Evolutionary conservation across 192 early-diverging fungal genomes (phyloP).

Genomic region (Backusella morwellensis): DNA sequence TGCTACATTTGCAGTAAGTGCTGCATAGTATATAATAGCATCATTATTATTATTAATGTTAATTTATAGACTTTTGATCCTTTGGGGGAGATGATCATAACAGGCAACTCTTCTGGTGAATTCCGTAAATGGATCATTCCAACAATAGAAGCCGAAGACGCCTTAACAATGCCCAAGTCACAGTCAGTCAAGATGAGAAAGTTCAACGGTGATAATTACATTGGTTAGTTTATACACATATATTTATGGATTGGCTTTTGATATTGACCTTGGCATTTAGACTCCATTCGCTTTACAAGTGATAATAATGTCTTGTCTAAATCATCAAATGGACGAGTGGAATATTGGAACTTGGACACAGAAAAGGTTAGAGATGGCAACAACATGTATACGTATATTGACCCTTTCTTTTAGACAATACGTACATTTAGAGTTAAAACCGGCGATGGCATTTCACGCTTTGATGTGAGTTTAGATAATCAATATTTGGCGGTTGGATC

Average conservation of each 20-base stretch:
- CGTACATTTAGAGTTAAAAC: slow-evolving; percentile 37
- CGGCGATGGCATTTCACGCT: slow-evolving; percentile 47
- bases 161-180: slow-evolving; percentile 22
- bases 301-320: slow-evolving; percentile 68
- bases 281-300: slow-evolving; percentile 67
- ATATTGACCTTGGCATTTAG: slow-evolving; percentile 29
- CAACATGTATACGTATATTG: neutral
- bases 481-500: slow-evolving; percentile 74
- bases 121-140: slow-evolving; percentile 57
- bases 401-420: slow-evolving; percentile 25
- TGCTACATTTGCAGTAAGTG: slow-evolving; percentile 55
- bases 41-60: neutral
- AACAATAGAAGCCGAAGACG: slow-evolving; percentile 25
- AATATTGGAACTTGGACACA: slow-evolving; percentile 68
- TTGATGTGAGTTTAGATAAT: slow-evolving; percentile 72
- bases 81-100: slow-evolving; percentile 54
- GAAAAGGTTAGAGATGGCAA: slow-evolving; percentile 22
- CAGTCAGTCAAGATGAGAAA: slow-evolving; percentile 29
- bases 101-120: slow-evolving; percentile 47
- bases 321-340: slow-evolving; percentile 71
- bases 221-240: slow-evolving; percentile 36
- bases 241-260: slow-evolving; percentile 5
- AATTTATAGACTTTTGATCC: slow-evolving; percentile 58
- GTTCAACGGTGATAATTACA: slow-evolving; percentile 34
- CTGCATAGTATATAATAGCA: neutral